Evolutionary conservation across 257 asterid genomes (phyloP).

Genomic region (Plantago ovata): DNA sequence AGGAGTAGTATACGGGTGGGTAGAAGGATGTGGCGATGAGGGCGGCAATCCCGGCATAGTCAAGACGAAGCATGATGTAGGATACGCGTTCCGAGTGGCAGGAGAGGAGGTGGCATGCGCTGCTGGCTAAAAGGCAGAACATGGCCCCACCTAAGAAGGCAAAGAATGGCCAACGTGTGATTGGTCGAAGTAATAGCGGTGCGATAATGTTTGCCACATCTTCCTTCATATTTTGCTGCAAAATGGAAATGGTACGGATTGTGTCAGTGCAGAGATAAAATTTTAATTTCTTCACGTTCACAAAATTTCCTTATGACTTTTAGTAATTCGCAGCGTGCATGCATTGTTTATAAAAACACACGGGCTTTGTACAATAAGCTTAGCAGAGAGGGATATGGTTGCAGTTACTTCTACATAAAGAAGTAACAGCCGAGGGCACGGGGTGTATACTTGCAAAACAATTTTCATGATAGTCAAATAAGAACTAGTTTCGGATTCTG

Average conservation of each 20-base stretch:
- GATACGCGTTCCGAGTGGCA: constrained; percentile 84
- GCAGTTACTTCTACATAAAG: not conserved
- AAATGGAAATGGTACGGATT: constrained; percentile 6
- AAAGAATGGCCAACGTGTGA: constrained; percentile 97
- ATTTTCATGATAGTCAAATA: not conserved
- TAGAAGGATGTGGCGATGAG: constrained; percentile 91
- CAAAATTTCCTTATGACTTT: too few relatives aligned
- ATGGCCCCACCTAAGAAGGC: constrained; percentile 94
- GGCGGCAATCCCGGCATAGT: constrained; percentile 90
- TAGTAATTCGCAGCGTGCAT: too few relatives aligned
- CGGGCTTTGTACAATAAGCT: not conserved
- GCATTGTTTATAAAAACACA: not conserved
- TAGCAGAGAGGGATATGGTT: not conserved
- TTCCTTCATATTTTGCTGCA: constrained; percentile 73
- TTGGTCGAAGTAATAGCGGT: constrained; percentile 65
- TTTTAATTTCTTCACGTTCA: not conserved
- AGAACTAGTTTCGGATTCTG: not conserved
- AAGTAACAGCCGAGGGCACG: not conserved
- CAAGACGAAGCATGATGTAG: constrained; percentile 82
- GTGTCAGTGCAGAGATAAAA: constrained; percentile 4
- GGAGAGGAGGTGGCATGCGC: constrained; percentile 81
- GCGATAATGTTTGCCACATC: constrained; percentile 74
- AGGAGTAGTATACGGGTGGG: constrained; percentile 89
- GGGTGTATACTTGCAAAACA: too few relatives aligned
- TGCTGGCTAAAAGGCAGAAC: constrained; percentile 92